phyloP scores from a whole-genome alignment of 2,329 filamentous ascomycete species.

The Fusarium sacchari region DNA sequence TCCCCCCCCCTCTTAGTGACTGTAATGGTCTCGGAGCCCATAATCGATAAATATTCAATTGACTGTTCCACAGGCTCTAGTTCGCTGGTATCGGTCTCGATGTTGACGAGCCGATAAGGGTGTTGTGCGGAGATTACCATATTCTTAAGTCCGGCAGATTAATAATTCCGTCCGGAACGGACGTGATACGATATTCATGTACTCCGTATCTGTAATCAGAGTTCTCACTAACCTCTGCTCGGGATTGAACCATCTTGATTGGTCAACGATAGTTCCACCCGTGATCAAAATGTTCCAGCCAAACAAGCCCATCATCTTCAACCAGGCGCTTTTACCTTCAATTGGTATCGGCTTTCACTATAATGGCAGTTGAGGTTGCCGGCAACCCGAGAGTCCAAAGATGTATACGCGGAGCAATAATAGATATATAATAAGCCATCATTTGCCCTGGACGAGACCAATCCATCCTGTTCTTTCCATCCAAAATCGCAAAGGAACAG shows the following conservation, averaged over 20 bases:
- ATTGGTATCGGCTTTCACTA: rapidly evolving
- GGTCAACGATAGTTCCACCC: not conserved
- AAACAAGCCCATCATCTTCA: not conserved
- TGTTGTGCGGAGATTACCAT: not conserved
- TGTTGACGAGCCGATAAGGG: not conserved
- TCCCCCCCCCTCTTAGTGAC: rapidly evolving
- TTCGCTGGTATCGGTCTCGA: not conserved
- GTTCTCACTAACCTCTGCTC: not conserved
- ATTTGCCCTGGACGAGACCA: not conserved
- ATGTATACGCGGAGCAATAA: rapidly evolving
- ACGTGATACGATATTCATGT: not conserved
- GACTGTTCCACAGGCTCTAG: rapidly evolving
- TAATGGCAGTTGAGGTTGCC: not conserved
- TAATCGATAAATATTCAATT: not conserved
- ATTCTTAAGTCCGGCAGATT: not conserved
- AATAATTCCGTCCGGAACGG: not conserved
- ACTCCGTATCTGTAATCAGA: not conserved
- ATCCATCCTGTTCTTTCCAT: not conserved
- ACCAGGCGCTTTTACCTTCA: rapidly evolving
- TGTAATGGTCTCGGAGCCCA: rapidly evolving
- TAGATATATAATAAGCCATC: not conserved
- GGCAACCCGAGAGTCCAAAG: rapidly evolving
- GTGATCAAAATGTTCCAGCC: rapidly evolving
- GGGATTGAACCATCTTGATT: not conserved
- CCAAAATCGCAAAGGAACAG: no score